Evolutionary conservation across 129 eudicot species (phyloP), one percentile per base, ranked within the genome.

Genomic region (Smallanthus sonchifolius): DNA sequence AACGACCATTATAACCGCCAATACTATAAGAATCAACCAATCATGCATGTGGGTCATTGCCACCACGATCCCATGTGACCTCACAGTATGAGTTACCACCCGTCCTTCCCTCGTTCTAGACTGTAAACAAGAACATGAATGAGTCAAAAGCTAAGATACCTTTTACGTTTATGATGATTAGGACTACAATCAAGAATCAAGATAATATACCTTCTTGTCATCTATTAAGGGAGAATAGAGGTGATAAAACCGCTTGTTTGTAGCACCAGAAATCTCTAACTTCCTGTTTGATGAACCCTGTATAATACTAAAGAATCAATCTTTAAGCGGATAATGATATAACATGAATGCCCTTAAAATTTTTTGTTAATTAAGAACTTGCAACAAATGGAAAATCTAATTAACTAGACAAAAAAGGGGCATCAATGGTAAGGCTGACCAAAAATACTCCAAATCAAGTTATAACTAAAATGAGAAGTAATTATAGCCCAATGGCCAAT

Each of bases 31-130:
- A 47, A 81, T 77, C 39, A 84, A 70, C 88, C 88, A 84, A 70
- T 84, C 88, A 70, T 74, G 78, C 73, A 84, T 77, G 48, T 84
- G 88, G 28, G 55, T 68, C 54, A 45, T 81, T 17, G 79, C 80
- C 63, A 84, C 52, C 30, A 19, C 67, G 39, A 82, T 45, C 68
- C 88, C 88, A 77, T 84, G 88, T 45, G 88, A 81, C 69, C 76
- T 77, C 15, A 84, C 32, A 1, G 88, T 84, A 70, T 84, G 81
- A 67, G 83, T 77, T 54, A 83, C 79, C 17, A 66, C 73, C 17
- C 70, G 85, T 61, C 71, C 64, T 17, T 81, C 80, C 70, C 81
- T 80, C 66, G 62, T 65, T 49, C 62, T 63, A 39, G 3, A 43
- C 55, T 69, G 65, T 9, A 59, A 59, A 44, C 54, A 64, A 69